Evolutionary conservation across 2,329 filamentous ascomycete genomes (phyloP).

Genomic region (Geosmithia morbida): DNA sequence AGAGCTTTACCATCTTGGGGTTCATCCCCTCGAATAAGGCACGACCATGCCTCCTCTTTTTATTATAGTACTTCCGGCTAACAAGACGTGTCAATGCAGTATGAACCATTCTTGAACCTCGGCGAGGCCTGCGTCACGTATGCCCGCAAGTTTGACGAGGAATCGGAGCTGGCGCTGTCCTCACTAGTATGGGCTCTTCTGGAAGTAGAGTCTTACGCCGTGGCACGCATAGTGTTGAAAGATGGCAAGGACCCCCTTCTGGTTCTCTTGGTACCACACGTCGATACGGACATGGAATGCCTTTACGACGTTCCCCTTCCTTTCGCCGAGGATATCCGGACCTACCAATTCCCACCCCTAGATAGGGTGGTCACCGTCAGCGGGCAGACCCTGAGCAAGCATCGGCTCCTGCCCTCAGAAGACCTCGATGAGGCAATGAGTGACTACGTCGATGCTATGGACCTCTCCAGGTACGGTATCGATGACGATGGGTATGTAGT

Average conservation of each 20-base stretch:
- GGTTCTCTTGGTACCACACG: slow-evolving; percentile 63
- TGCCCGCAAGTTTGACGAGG: slow-evolving; percentile 63
- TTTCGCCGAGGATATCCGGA: slow-evolving; percentile 81
- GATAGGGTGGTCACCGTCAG: slow-evolving; percentile 80
- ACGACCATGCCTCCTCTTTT: slow-evolving; percentile 7
- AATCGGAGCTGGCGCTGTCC: slow-evolving; percentile 71
- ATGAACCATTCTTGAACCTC: slow-evolving; percentile 74
- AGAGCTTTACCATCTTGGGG: slow-evolving; percentile 68
- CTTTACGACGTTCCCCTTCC: slow-evolving; percentile 82
- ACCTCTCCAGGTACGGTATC: slow-evolving; percentile 54
- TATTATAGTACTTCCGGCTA: background rate
- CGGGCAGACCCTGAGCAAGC: slow-evolving; percentile 64
- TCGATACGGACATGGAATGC: slow-evolving; percentile 70
- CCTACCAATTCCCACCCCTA: slow-evolving; percentile 83
- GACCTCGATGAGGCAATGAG: slow-evolving; percentile 71
- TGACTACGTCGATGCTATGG: slow-evolving; percentile 87
- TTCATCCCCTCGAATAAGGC: slow-evolving; percentile 66
- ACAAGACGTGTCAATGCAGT: slow-evolving; percentile 28
- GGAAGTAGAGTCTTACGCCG: slow-evolving; percentile 72
- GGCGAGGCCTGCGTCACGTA: slow-evolving; percentile 68
- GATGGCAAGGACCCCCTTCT: slow-evolving; percentile 67
- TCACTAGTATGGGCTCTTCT: slow-evolving; percentile 79
- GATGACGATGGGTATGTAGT: slow-evolving; percentile 55
- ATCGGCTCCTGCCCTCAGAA: slow-evolving; percentile 67
- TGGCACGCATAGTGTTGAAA: slow-evolving; percentile 76